These are phyloP conservation scores for Verticillium dahliae DNA, from an alignment of 2,329 filamentous ascomycete genomes.

Conservation along the genomic window DNA sequence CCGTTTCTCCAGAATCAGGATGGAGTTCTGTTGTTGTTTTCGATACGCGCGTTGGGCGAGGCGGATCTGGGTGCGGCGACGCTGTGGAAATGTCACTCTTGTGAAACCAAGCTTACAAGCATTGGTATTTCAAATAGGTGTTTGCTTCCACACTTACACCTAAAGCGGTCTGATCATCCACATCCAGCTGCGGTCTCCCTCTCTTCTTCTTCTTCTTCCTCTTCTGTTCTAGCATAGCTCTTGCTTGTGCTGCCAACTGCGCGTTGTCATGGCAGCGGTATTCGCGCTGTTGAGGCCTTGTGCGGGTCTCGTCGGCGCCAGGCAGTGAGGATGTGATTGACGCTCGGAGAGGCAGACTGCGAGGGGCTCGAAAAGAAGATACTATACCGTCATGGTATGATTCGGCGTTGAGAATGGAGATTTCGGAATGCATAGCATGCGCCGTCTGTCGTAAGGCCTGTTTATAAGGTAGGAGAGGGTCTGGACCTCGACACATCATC, in stretches of 20 bases:
- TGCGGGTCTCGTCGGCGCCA: not conserved
- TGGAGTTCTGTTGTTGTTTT: slow-evolving; percentile 76
- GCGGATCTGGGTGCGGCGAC: slow-evolving; percentile 79
- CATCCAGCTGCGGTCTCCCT: slow-evolving; percentile 70
- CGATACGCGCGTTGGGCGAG: slow-evolving; percentile 82
- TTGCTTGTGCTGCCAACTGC: not conserved
- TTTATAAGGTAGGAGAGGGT: too few species aligned
- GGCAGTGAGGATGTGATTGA: not conserved
- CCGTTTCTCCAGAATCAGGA: slow-evolving; percentile 63
- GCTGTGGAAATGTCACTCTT: slow-evolving; percentile 36
- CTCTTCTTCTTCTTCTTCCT: slow-evolving; percentile 21
- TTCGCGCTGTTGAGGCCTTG: not conserved
- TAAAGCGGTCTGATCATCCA: slow-evolving; percentile 69
- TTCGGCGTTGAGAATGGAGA: slow-evolving; percentile 41
- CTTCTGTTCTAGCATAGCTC: not conserved
- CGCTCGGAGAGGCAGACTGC: slow-evolving; percentile 11
- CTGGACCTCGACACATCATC: too few species aligned
- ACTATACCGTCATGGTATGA: slow-evolving; percentile 29
- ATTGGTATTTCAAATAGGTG: not conserved
- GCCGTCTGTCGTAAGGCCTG: not conserved
- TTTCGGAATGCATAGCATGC: slow-evolving; percentile 22
- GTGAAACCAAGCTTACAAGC: not conserved
- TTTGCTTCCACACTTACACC: slow-evolving; percentile 54
- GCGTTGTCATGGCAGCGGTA: not conserved
- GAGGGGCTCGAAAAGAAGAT: slow-evolving; percentile 12